These are phyloP conservation scores for Paecilomyces formosus DNA, from an alignment of 2,329 filamentous ascomycete genomes.

Conservation along the genomic window DNA sequence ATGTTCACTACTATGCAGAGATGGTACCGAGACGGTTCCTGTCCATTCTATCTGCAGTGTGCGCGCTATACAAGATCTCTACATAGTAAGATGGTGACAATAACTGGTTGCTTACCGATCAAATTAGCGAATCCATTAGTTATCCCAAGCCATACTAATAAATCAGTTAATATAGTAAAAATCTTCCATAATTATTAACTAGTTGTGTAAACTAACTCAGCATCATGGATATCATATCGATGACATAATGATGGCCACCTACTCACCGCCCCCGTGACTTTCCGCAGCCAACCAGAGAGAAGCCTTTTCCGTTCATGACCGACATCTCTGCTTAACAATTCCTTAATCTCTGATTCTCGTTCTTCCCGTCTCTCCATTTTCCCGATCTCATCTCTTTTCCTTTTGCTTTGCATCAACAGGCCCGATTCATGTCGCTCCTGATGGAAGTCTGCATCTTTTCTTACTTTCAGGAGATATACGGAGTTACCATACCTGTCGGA, in stretches of 20 bases:
- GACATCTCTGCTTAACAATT: not conserved
- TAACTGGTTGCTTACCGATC: too few relatives aligned
- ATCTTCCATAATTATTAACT: too few relatives aligned
- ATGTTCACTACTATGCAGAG: not conserved
- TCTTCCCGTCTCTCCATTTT: not conserved
- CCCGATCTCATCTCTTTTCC: not conserved
- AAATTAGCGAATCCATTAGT: too few relatives aligned
- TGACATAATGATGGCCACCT: not conserved
- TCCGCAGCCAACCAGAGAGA: not conserved
- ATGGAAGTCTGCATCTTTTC: not conserved
- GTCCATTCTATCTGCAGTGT: too few relatives aligned
- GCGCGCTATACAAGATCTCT: too few relatives aligned
- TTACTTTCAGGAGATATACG: not conserved
- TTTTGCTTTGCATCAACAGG: not conserved
- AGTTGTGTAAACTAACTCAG: too few relatives aligned
- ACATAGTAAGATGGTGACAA: too few relatives aligned
- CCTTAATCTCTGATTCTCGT: too few relatives aligned
- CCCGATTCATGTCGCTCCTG: not conserved
- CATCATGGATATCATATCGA: not conserved
- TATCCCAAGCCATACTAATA: too few relatives aligned
- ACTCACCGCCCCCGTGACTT: not conserved
- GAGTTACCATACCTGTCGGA: not conserved
- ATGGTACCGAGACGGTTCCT: not conserved
- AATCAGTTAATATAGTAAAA: too few relatives aligned
- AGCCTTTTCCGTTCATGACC: not conserved